These are phyloP conservation scores for Omphalotus guepiniiformis DNA, from an alignment of 768 basidiomycete species.

Conservation along the genomic window DNA sequence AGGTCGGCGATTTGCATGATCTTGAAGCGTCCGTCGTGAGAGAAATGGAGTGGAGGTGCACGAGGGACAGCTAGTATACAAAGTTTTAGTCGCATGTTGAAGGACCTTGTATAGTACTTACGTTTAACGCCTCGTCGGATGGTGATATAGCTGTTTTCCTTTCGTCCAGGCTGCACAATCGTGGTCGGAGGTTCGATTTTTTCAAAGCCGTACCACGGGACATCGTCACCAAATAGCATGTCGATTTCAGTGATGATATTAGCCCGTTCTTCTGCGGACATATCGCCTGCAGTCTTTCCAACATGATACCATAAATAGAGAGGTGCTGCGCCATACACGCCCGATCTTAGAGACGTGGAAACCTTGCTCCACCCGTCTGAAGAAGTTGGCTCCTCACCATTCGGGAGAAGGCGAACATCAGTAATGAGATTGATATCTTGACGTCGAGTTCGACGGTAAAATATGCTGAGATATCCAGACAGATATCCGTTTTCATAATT, in stretches of 20 bases:
- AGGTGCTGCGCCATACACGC: constrained; percentile 50
- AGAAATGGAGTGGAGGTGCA: constrained; percentile 81
- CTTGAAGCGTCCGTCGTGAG: constrained; percentile 78
- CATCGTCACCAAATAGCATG: constrained; percentile 78
- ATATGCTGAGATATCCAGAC: constrained; percentile 59
- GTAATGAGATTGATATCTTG: constrained; percentile 78
- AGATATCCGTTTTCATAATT: constrained; percentile 59
- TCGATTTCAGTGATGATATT: constrained; percentile 90
- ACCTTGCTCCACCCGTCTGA: constrained; percentile 62
- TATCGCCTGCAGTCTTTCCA: constrained; percentile 59
- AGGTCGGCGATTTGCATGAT: constrained; percentile 91
- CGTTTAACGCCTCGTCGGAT: constrained; percentile 72
- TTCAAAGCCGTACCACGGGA: constrained; percentile 85
- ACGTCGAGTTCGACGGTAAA: constrained; percentile 82
- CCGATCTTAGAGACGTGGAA: constrained; percentile 57
- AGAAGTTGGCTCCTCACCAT: constrained; percentile 46
- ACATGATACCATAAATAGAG: constrained; percentile 77
- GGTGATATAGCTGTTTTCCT: constrained; percentile 59
- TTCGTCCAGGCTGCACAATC: constrained; percentile 29
- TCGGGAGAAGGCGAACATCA: constrained; percentile 60
- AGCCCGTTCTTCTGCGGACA: constrained; percentile 52
- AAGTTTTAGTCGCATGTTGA: constrained; percentile 9
- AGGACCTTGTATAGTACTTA: too few relatives aligned
- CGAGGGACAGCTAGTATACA: constrained; percentile 62
- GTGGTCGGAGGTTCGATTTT: constrained; percentile 61